A percentile compares a stretch with the other conserved stretches of the same genome.
Conservation (phyloP, 352 stramenopile species). For the Globisporangium cederbergense region DNA sequence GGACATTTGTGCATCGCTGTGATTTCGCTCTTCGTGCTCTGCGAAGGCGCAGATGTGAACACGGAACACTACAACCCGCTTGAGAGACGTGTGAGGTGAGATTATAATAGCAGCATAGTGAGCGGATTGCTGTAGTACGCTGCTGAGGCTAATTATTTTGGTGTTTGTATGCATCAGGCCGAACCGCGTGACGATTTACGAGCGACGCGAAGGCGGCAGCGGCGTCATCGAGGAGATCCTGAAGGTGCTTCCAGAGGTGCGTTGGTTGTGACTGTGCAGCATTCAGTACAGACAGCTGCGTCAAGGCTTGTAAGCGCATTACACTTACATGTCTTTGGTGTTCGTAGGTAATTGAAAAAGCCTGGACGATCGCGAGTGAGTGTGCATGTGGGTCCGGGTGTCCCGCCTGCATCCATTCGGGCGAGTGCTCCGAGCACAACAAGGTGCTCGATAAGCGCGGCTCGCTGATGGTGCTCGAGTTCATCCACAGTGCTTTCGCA, state of each 20-base stretch:
- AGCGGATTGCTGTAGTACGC: conserved; percentile 26
- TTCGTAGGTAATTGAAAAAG: conserved; percentile 45
- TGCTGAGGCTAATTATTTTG: neutral
- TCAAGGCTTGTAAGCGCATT: neutral
- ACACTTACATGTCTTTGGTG: neutral
- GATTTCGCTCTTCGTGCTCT: conserved; percentile 92
- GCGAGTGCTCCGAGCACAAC: conserved; percentile 89
- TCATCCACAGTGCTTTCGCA: conserved; percentile 25
- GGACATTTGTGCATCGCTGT: conserved; percentile 92
- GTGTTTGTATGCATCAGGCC: conserved; percentile 31
- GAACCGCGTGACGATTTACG: conserved; percentile 86
- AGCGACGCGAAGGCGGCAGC: conserved; percentile 85
- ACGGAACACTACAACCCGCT: conserved; percentile 82
- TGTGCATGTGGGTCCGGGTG: conserved; percentile 82
- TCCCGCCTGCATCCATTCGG: conserved; percentile 84
- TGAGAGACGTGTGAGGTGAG: conserved; percentile 39
- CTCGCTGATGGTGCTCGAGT: conserved; percentile 66
- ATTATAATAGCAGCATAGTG: neutral
- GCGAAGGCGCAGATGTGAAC: conserved; percentile 77
- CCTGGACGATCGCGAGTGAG: conserved; percentile 63
- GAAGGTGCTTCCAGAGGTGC: conserved; percentile 51
- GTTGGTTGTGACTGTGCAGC: neutral
- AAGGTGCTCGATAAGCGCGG: conserved; percentile 83
- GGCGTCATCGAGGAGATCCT: conserved; percentile 82
- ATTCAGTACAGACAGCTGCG: neutral